Conservation (phyloP, 2,329 filamentous ascomycete species). For the Amauroascus niger region DNA sequence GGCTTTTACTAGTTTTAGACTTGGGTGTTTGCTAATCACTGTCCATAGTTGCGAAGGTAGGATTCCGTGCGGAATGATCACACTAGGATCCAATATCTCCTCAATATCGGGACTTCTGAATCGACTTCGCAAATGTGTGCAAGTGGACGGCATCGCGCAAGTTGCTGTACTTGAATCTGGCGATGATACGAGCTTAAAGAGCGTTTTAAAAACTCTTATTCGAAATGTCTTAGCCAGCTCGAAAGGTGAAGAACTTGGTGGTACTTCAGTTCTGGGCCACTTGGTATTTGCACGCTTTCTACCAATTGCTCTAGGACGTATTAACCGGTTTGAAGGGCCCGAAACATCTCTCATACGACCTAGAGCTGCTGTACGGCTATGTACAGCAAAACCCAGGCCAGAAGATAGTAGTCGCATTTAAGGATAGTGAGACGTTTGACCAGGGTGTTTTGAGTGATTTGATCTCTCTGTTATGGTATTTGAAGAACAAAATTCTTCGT, state of each 20-base stretch:
- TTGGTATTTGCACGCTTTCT: constrained; percentile 24
- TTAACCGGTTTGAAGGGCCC: constrained; percentile 26
- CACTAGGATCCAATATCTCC: constrained; percentile 37
- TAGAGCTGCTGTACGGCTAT: constrained; percentile 39
- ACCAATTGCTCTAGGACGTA: background rate
- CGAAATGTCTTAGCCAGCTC: constrained; percentile 32
- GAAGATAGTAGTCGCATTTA: constrained; percentile 37
- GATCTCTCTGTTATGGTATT: constrained; percentile 40
- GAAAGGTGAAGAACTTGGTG: constrained; percentile 33
- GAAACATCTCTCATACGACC: constrained; percentile 38
- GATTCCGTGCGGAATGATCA: constrained; percentile 36
- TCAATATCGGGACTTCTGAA: constrained; percentile 32
- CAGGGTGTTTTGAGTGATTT: constrained; percentile 37
- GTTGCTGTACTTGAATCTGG: constrained; percentile 37
- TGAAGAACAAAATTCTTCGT: background rate
- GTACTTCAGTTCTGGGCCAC: constrained; percentile 31
- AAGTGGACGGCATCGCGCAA: constrained; percentile 25
- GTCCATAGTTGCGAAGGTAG: constrained; percentile 29
- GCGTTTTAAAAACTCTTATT: constrained; percentile 39
- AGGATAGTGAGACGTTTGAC: constrained; percentile 42
- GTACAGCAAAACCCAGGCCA: constrained; percentile 29
- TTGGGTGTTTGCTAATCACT: constrained; percentile 12
- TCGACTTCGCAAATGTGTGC: constrained; percentile 30
- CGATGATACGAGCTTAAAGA: constrained; percentile 39
- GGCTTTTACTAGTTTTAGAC: constrained; percentile 11